Base-by-base conservation (phyloP, 352 stramenopile genomes). In the Phytophthora europaea region DNA sequence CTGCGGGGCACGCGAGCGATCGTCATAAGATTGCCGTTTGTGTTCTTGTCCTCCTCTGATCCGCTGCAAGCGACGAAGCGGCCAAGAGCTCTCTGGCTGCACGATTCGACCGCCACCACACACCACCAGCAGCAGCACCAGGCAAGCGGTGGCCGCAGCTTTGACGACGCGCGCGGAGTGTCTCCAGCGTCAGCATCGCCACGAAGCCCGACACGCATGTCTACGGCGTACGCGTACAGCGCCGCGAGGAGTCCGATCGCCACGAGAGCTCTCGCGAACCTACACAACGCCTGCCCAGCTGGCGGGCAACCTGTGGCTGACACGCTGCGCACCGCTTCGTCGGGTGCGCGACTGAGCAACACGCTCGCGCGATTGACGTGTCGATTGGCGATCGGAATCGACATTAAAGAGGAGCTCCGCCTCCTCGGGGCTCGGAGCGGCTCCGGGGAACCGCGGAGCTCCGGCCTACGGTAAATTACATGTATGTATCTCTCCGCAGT, bases 331-430 rank as follows among this genome's bases (percentile, higher is more conserved):
- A 73, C 59, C 70, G 70, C 52, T 77, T 73, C 56, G 70, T 62
- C 65, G 70, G 73, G 70, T 77, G 33, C 70, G 65, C 65, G 58
- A 77, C 65, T 73, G 70, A 70, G 65, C 65, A 77, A 77, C 58
- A 57, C 61, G 54, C 53, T 20, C 34, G 22, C 40, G 13, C 62
- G 36, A 59, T 58, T 28, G 28, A 28, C 51, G 47, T 60, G 65
- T 70, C 67, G 48, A 76, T 67, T 50, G 23, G 55, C 71, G 71
- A 78, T 65, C 60, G 26, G 9, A 38, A 26, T n/a, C 43, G 61
- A 53, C 59, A 65, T 65, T 58, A 60, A 73, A 47, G 61, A 74
- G 61, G 38, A 16, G 26, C 22, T 23, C 34, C 51, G 53, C 40
- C 51, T 51, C 48, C 38, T 12, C 34, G 52, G 65, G 65, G 70